Evolutionary conservation across 2,329 filamentous ascomycete genomes (phyloP).

Genomic region (Neodidymelliopsis sp.): DNA sequence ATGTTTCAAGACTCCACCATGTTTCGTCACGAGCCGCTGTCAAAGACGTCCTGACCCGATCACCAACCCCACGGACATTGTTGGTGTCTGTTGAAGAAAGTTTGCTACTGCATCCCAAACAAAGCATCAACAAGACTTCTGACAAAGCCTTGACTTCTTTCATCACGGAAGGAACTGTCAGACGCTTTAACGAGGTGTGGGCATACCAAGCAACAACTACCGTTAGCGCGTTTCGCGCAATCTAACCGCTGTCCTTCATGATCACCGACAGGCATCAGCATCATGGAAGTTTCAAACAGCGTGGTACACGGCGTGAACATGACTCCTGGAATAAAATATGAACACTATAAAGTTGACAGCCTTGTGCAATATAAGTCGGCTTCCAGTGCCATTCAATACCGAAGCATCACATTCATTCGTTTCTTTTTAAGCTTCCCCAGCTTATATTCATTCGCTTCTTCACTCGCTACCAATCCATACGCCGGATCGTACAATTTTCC

Average conservation of each 20-base stretch:
- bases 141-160: neutral
- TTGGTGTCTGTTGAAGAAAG: neutral
- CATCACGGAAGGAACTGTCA: constrained; percentile 5
- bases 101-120: neutral
- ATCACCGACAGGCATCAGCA: constrained; percentile 30
- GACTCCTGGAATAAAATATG: constrained; percentile 29
- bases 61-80: neutral
- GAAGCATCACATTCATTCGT: constrained; percentile 26
- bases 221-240: constrained; percentile 43
- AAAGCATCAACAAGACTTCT: neutral
- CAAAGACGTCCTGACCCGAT: neutral
- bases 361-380: constrained; percentile 30
- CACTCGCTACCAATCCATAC: constrained; percentile 15
- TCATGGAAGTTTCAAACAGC: constrained; percentile 31
- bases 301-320: constrained; percentile 22
- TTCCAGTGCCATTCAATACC: constrained; percentile 25
- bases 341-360: constrained; percentile 28
- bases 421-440: constrained; percentile 21
- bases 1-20: constrained; percentile 25
- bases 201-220: constrained; percentile 5
- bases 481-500: constrained; percentile 17
- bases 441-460: constrained; percentile 23
- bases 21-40: constrained; percentile 9
- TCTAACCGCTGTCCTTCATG: constrained; percentile 39
- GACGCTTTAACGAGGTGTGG: neutral